A percentile compares a stretch with the other conserved stretches of the same genome.
Evolutionary conservation across 2,329 filamentous ascomycete species (phyloP).

Genomic region (Lachnellula suecica): DNA sequence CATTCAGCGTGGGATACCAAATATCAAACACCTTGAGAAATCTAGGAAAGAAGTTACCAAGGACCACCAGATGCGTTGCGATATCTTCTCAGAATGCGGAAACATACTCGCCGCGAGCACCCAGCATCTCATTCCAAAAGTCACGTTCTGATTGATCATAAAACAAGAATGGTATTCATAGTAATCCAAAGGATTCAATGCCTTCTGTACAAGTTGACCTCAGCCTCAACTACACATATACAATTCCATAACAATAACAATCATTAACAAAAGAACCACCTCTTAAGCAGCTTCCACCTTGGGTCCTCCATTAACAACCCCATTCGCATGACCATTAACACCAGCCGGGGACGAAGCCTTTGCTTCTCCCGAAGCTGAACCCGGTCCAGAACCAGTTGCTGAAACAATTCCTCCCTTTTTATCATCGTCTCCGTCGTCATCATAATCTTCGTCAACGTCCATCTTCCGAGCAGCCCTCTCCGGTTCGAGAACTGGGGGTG

Average conservation of each 20-base stretch:
- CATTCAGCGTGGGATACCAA: too few species aligned
- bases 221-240: background rate
- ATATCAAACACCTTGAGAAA: too few species aligned
- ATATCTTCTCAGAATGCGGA: too few species aligned
- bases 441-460: conserved; percentile 97
- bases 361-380: conserved; percentile 40
- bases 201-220: too few species aligned
- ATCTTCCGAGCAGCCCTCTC: conserved; percentile 85
- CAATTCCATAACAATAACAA: background rate
- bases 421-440: conserved; percentile 89
- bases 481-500: conserved; percentile 66
- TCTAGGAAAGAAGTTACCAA: too few species aligned
- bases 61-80: too few species aligned
- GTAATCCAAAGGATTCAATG: too few species aligned
- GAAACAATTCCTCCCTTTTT: conserved; percentile 57
- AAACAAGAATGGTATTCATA: too few species aligned
- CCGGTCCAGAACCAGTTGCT: conserved; percentile 44
- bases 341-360: conserved; percentile 51
- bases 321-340: conserved; percentile 33
- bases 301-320: conserved; percentile 29
- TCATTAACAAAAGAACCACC: background rate
- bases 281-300: conserved; percentile 29
- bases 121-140: too few species aligned
- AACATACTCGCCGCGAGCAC: too few species aligned
- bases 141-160: too few species aligned